Base-by-base conservation (phyloP, 73 alveolate genomes). In the Paraurostyla sp. region DNA sequence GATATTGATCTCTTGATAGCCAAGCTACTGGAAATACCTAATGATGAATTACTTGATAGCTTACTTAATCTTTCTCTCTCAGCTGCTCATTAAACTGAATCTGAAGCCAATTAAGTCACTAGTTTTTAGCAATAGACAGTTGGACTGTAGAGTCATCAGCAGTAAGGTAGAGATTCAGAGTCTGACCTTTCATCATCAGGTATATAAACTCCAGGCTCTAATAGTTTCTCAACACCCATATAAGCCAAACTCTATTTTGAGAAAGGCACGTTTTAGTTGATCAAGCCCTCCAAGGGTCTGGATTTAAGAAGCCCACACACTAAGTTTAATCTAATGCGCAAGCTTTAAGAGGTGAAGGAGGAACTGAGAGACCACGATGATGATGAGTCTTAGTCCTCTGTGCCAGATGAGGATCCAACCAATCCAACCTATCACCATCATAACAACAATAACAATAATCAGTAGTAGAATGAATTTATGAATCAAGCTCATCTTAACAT, bases 271-370 rank as follows among this genome's bases (percentile, higher is more conserved):
- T n/a, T n/a, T n/a, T n/a, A 46, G 18, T 46, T 13, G 58, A 20
- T 13, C 33, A 48, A 73, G 56, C 58, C 32, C 3, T 30, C 9
- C 16, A 40, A 71, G 46, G 87, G 68, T 9, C 50, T 73, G 30
- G 87, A 73, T 43, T 45, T 73, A 50, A 73, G 87, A 73, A 48
- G 73, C n/a, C 87, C 87, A 3, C 56, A 73, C 36, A 73, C 87
- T 23, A 73, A 73, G 59, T 73, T 73, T 30, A 73, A 73, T 43
- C 71, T 73, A 18, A 73, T 73, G 87, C 6, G 87, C 16, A 73
- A 73, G 59, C 71, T 73, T 1, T 73, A 73, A 73, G 87, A 73
- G 33, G 87, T 73, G 15, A 73, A 73, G 32, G 87, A 73, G 71
- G 87, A 73, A 25, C 6, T 50, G 6, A 38, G n/a, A n/a, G 6